Conservation (phyloP, 2,329 filamentous ascomycete genomes). For the Penicillium sp. region DNA sequence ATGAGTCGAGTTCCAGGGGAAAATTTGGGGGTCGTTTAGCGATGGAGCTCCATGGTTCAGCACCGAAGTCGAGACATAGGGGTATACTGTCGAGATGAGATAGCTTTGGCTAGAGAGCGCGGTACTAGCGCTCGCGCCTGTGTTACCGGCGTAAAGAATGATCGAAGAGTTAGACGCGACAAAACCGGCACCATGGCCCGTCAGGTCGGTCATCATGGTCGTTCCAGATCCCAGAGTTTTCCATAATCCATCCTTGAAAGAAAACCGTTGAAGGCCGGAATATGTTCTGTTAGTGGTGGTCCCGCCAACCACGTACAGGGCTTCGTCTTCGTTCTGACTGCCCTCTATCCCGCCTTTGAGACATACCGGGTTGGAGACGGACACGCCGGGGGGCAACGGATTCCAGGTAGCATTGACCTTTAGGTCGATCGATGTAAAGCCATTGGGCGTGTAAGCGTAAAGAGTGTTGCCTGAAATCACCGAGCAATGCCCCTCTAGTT, state of each 20-base stretch:
- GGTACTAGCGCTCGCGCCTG: conserved; percentile 66
- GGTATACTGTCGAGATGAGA: conserved; percentile 68
- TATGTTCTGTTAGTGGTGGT: conserved; percentile 62
- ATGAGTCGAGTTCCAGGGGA: conserved; percentile 74
- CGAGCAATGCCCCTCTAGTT: conserved; percentile 80
- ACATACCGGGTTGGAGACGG: conserved; percentile 77
- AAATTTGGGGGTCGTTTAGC: conserved; percentile 70
- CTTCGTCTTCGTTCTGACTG: conserved; percentile 61
- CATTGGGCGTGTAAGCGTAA: conserved; percentile 78
- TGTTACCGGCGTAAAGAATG: conserved; percentile 79
- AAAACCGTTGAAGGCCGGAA: conserved; percentile 74
- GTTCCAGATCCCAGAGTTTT: conserved; percentile 58
- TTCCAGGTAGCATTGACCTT: conserved; percentile 74
- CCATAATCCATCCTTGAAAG: conserved; percentile 64
- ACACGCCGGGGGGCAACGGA: conserved; percentile 66
- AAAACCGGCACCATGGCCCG: conserved; percentile 77
- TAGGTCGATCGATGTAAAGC: conserved; percentile 76
- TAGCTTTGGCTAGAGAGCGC: conserved; percentile 72
- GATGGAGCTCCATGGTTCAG: conserved; percentile 65
- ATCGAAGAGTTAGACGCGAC: conserved; percentile 73
- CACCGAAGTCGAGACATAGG: conserved; percentile 67
- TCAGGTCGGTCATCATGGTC: conserved; percentile 69
- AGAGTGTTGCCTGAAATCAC: conserved; percentile 80
- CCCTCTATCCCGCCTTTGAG: conserved; percentile 69
- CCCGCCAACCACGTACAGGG: conserved; percentile 83